These are phyloP conservation scores for Trichoderma harzianum DNA, from an alignment of 2,329 filamentous ascomycete species.

Conservation along the genomic window DNA sequence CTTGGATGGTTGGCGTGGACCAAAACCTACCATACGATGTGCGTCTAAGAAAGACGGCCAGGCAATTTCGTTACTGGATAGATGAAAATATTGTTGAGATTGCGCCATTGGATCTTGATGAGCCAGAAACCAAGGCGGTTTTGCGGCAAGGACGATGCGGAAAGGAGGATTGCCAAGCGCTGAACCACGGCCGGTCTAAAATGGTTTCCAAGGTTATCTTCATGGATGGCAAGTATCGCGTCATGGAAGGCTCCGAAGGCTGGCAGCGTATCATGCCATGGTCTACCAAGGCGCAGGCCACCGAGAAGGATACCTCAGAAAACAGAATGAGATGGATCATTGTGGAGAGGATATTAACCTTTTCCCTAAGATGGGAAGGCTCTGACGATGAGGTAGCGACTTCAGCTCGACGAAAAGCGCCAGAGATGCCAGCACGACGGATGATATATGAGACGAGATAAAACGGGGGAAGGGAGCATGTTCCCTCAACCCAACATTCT, in stretches of 20 bases:
- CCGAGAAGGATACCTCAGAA: slow-evolving; percentile 28
- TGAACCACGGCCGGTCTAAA: slow-evolving; percentile 35
- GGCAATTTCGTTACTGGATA: slow-evolving; percentile 40
- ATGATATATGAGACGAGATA: slow-evolving; percentile 2
- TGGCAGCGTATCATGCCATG: slow-evolving; percentile 36
- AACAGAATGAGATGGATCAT: slow-evolving; percentile 38
- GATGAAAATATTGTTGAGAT: slow-evolving; percentile 38
- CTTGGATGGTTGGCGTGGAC: slow-evolving; percentile 36
- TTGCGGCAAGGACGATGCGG: slow-evolving; percentile 36
- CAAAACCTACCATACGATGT: slow-evolving; percentile 28
- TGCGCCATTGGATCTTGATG: slow-evolving; percentile 33
- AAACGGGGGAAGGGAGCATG: background rate
- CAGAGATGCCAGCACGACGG: slow-evolving; percentile 11
- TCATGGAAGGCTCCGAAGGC: slow-evolving; percentile 23
- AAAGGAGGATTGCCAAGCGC: slow-evolving; percentile 33
- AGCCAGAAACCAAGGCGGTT: slow-evolving; percentile 34
- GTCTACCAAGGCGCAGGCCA: slow-evolving; percentile 27
- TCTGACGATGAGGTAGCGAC: slow-evolving; percentile 27
- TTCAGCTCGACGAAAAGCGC: slow-evolving; percentile 17
- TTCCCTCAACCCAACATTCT: background rate
- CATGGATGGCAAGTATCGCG: slow-evolving; percentile 34
- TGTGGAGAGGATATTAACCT: slow-evolving; percentile 38
- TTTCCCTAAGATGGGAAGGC: slow-evolving; percentile 36
- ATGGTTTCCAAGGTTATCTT: slow-evolving; percentile 40
- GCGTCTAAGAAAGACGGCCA: slow-evolving; percentile 33